Conservation (phyloP, 352 stramenopile genomes). For the Hyaloperonospora brassicae region DNA sequence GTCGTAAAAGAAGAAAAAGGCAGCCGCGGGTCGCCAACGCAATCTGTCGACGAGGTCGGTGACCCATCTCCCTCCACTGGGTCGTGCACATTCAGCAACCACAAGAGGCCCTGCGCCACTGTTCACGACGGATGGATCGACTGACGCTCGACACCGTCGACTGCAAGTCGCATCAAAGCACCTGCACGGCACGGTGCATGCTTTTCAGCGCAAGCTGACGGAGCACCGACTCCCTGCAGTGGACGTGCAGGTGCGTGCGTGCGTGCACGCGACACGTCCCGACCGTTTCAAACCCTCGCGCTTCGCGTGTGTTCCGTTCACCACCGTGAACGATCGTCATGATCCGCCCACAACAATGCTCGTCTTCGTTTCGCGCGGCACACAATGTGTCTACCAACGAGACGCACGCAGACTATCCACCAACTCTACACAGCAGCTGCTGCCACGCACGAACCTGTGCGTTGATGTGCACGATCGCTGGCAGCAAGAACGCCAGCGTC, state of each 20-base stretch:
- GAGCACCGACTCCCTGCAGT: background rate
- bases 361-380: conserved; percentile 21
- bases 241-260: conserved; percentile 11
- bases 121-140: too few relatives aligned
- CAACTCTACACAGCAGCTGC: conserved; percentile 18
- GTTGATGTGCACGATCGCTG: conserved; percentile 99
- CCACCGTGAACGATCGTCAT: conserved; percentile 18
- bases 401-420: conserved; percentile 14
- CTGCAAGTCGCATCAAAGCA: conserved; percentile 12
- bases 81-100: conserved; percentile 1
- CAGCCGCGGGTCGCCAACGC: conserved; percentile 13
- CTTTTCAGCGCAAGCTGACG: background rate
- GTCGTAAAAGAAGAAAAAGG: conserved; percentile 26
- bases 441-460: conserved; percentile 90
- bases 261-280: conserved; percentile 19
- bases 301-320: conserved; percentile 18
- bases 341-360: conserved; percentile 17
- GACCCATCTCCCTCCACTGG: conserved; percentile 1
- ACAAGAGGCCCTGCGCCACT: conserved; percentile 3
- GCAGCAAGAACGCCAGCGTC: conserved; percentile 97
- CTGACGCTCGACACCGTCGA: too few relatives aligned
- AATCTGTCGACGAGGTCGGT: conserved; percentile 11
- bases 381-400: conserved; percentile 18
- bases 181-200: conserved; percentile 14
- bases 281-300: conserved; percentile 23